These are phyloP conservation scores for Alternaria gaisen DNA, from an alignment of 2,329 filamentous ascomycete genomes.

Conservation along the genomic window DNA sequence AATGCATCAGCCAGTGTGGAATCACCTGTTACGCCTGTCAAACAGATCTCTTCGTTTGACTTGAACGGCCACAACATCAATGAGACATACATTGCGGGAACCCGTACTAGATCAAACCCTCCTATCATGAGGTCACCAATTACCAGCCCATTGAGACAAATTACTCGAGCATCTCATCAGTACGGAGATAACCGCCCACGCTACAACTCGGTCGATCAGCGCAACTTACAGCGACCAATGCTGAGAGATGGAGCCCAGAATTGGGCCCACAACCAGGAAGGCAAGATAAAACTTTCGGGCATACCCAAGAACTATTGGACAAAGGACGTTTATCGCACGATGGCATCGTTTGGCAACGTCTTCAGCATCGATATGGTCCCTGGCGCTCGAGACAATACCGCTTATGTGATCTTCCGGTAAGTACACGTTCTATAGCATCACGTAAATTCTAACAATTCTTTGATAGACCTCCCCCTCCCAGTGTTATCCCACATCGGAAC, in stretches of 20 bases:
- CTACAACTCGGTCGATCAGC: constrained; percentile 3
- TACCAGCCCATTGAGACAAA: neutral
- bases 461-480: constrained; percentile 25
- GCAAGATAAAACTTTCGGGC: constrained; percentile 29
- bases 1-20: neutral
- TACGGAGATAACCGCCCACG: neutral
- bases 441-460: neutral
- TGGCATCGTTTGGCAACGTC: constrained; percentile 39
- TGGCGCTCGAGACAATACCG: constrained; percentile 16
- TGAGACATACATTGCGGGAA: constrained; percentile 24
- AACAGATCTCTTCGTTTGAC: constrained; percentile 15
- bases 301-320: constrained; percentile 31
- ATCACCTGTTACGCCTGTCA: constrained; percentile 11
- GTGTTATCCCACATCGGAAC: constrained; percentile 10
- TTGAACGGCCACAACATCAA: constrained; percentile 25
- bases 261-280: constrained; percentile 34
- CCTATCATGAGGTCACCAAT: neutral
- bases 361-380: constrained; percentile 39
- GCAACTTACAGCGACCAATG: neutral
- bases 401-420: constrained; percentile 39
- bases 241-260: constrained; percentile 9
- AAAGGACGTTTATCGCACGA: constrained; percentile 30
- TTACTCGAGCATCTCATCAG: neutral
- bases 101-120: neutral
- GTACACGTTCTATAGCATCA: neutral